Evolutionary conservation across 805 yeast genomes (phyloP).

Genomic region (Starmerella floris): DNA sequence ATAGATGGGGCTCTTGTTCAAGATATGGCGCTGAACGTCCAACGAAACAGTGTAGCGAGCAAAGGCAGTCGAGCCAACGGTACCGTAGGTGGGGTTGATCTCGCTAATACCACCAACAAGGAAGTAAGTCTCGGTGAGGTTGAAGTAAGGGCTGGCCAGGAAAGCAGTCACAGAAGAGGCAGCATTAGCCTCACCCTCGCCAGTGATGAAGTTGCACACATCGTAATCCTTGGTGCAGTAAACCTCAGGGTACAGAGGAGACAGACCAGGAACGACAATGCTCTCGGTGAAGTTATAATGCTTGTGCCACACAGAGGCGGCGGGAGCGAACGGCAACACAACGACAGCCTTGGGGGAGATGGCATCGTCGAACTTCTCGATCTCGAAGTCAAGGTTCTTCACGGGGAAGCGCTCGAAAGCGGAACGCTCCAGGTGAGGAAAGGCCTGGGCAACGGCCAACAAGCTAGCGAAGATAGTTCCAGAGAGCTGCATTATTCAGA

Average conservation of each 20-base stretch:
- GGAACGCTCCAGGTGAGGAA: background rate
- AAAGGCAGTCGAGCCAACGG: constrained; percentile 48
- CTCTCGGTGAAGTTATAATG: constrained; percentile 38
- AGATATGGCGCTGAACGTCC: constrained; percentile 43
- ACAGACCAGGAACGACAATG: constrained; percentile 51
- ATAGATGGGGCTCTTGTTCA: constrained; percentile 37
- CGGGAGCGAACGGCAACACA: constrained; percentile 43
- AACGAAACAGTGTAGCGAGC: constrained; percentile 51
- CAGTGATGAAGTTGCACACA: constrained; percentile 51
- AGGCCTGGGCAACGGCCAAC: background rate
- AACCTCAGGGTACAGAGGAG: constrained; percentile 44
- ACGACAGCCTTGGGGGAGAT: constrained; percentile 40
- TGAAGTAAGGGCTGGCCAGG: constrained; percentile 41
- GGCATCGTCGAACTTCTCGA: constrained; percentile 12
- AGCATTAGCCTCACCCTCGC: constrained; percentile 58
- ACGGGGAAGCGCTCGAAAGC: background rate
- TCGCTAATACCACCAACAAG: constrained; percentile 56
- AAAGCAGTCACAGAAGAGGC: constrained; percentile 46
- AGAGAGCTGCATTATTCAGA: constrained; percentile 2
- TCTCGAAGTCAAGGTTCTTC: constrained; percentile 8
- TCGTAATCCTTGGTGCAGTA: constrained; percentile 42
- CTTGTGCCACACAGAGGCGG: constrained; percentile 41
- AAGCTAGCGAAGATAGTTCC: background rate
- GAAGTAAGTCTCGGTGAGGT: constrained; percentile 47
- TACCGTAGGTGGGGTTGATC: constrained; percentile 42